Percentiles rank a stretch among this genome's conserved stretches.
phyloP scores from a whole-genome alignment of 148 eudicot genomes.

The Fagopyrum tataricum region DNA sequence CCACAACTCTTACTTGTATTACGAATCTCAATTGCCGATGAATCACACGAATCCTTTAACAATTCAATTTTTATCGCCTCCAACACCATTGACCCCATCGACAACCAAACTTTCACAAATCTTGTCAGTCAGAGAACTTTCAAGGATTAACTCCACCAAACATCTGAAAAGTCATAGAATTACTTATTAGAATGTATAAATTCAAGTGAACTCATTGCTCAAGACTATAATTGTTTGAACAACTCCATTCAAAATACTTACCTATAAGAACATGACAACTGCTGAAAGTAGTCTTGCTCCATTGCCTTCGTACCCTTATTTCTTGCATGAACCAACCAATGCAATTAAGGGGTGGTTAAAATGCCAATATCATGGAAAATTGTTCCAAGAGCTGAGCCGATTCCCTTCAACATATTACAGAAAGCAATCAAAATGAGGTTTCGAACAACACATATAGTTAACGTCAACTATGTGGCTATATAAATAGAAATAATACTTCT shows the following conservation, averaged over 20 bases:
- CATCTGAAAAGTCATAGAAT: slow-evolving; percentile 40
- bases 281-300: slow-evolving; percentile 63
- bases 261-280: slow-evolving; percentile 70
- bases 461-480: background rate
- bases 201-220: slow-evolving; percentile 3
- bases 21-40: slow-evolving; percentile 56
- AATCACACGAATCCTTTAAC: slow-evolving; percentile 41
- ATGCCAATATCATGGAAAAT: slow-evolving; percentile 66
- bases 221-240: background rate
- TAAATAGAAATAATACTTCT: slow-evolving; percentile 38
- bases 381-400: slow-evolving; percentile 56
- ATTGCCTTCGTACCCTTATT: slow-evolving; percentile 63
- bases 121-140: slow-evolving; percentile 18
- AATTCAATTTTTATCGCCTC: slow-evolving; percentile 78
- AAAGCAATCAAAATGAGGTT: slow-evolving; percentile 10
- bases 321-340: slow-evolving; percentile 95
- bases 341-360: slow-evolving; percentile 84
- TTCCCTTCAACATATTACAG: slow-evolving; percentile 46
- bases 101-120: slow-evolving; percentile 44
- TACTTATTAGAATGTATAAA: background rate
- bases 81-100: slow-evolving; percentile 97
- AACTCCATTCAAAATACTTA: slow-evolving; percentile 18
- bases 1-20: slow-evolving; percentile 59
- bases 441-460: background rate
- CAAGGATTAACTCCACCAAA: slow-evolving; percentile 63